A percentile compares a stretch with the other conserved stretches of the same genome.
Evolutionary conservation across 257 asterid species (phyloP).

Genomic region (Capsicum pubescens): DNA sequence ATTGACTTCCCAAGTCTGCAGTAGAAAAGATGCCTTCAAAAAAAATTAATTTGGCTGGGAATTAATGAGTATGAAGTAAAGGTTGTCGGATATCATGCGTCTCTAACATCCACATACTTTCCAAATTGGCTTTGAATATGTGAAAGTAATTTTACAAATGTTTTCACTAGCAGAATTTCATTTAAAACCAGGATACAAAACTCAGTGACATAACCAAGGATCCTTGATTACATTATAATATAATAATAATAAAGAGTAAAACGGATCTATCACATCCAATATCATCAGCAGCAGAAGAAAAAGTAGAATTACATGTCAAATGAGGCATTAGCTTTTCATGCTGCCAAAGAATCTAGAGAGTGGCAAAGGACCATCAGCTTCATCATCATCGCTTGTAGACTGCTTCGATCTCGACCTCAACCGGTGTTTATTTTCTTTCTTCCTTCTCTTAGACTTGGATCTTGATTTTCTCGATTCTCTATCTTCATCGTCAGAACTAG

Average conservation of each 20-base stretch:
- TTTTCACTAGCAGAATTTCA: neutral
- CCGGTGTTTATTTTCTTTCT: conserved; percentile 68
- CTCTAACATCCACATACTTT: no score
- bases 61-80: neutral
- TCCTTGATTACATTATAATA: neutral
- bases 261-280: conserved; percentile 6
- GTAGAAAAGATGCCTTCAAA: neutral
- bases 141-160: neutral
- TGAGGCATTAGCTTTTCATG: conserved; percentile 51
- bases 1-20: neutral
- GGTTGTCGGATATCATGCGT: neutral
- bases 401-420: conserved; percentile 69
- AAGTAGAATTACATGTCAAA: conserved; percentile 9
- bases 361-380: conserved; percentile 79
- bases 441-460: conserved; percentile 65
- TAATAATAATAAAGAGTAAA: neutral
- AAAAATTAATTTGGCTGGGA: neutral
- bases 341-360: conserved; percentile 87
- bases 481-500: conserved; percentile 76
- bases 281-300: neutral
- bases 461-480: conserved; percentile 68
- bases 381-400: conserved; percentile 46
- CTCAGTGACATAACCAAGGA: neutral
- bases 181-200: neutral
- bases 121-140: neutral